These are phyloP conservation scores for Diaporthe vexans DNA, from an alignment of 2,329 filamentous ascomycete species.

Conservation along the genomic window DNA sequence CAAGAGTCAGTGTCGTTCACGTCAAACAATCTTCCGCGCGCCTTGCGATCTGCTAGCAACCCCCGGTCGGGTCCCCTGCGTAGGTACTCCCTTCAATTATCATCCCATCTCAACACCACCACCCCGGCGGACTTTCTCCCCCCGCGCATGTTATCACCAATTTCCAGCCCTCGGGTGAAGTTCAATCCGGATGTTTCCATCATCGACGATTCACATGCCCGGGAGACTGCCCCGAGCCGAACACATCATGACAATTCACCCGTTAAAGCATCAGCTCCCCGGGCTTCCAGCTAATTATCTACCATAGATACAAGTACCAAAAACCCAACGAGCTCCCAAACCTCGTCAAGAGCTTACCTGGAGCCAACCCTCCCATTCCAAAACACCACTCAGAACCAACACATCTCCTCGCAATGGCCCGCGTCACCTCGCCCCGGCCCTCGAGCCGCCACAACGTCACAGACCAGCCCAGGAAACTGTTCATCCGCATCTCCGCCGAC, in stretches of 20 bases:
- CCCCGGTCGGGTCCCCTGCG: constrained; percentile 15
- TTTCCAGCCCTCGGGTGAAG: constrained; percentile 7
- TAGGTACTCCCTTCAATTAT: neutral
- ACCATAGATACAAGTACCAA: constrained; percentile 1
- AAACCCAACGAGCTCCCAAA: neutral
- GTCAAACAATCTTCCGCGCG: constrained; percentile 17
- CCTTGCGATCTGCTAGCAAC: constrained; percentile 3
- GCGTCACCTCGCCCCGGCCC: constrained; percentile 26
- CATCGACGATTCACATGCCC: constrained; percentile 11
- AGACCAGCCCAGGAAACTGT: constrained; percentile 27
- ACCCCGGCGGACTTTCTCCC: constrained; percentile 20
- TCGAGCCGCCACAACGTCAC: constrained; percentile 18
- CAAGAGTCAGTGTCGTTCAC: constrained; percentile 31
- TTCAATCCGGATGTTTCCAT: neutral
- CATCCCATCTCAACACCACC: constrained; percentile 19
- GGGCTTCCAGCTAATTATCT: neutral
- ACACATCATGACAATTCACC: neutral
- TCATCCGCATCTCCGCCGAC: constrained; percentile 33
- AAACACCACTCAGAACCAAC: neutral
- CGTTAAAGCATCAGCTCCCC: neutral
- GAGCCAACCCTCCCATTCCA: neutral
- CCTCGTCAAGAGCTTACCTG: neutral
- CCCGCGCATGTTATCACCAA: neutral
- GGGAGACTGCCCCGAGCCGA: neutral
- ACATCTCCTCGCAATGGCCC: constrained; percentile 1